Percentiles rank a stretch among this genome's conserved stretches.
These are phyloP conservation scores for Tricholoma furcatifolium DNA, from an alignment of 768 basidiomycete genomes.

Conservation along the genomic window DNA sequence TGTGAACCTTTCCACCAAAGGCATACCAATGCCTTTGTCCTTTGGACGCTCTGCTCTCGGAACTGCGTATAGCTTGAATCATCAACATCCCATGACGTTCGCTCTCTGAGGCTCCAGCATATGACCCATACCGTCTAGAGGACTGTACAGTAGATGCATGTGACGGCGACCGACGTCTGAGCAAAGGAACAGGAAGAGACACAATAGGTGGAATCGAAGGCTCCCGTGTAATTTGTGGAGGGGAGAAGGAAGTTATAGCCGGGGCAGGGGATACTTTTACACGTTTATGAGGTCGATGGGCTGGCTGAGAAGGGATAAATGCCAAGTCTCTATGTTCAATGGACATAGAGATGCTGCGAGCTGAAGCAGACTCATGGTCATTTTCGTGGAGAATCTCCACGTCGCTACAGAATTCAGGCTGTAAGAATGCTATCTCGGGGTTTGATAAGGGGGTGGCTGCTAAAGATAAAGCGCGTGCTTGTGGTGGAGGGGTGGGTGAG, in stretches of 20 bases:
- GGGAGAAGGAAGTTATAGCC: background rate
- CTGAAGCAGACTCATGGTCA: background rate
- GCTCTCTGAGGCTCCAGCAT: constrained; percentile 14
- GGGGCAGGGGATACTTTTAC: constrained; percentile 10
- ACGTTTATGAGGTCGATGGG: constrained; percentile 15
- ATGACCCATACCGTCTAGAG: constrained; percentile 15
- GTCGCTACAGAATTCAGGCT: constrained; percentile 11
- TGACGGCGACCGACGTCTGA: constrained; percentile 14
- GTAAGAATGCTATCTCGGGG: constrained; percentile 25
- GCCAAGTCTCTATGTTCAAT: constrained; percentile 3
- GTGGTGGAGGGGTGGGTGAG: background rate
- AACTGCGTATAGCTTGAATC: constrained; percentile 50
- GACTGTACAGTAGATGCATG: constrained; percentile 15
- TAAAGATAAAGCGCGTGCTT: background rate
- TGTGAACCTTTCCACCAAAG: constrained; percentile 60
- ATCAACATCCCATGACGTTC: constrained; percentile 29
- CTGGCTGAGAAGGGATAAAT: constrained; percentile 1
- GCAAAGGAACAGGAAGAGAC: constrained; percentile 19
- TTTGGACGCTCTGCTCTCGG: constrained; percentile 43
- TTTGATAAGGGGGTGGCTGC: constrained; percentile 24
- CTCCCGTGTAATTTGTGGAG: constrained; percentile 13
- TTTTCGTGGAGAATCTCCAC: background rate
- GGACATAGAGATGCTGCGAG: constrained; percentile 2
- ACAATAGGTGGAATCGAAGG: constrained; percentile 27
- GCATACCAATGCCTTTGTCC: constrained; percentile 53